Percentiles rank a stretch among this genome's conserved stretches.
phyloP scores from a whole-genome alignment of 1,139 yeast species.

The Candida tunisiensis region DNA sequence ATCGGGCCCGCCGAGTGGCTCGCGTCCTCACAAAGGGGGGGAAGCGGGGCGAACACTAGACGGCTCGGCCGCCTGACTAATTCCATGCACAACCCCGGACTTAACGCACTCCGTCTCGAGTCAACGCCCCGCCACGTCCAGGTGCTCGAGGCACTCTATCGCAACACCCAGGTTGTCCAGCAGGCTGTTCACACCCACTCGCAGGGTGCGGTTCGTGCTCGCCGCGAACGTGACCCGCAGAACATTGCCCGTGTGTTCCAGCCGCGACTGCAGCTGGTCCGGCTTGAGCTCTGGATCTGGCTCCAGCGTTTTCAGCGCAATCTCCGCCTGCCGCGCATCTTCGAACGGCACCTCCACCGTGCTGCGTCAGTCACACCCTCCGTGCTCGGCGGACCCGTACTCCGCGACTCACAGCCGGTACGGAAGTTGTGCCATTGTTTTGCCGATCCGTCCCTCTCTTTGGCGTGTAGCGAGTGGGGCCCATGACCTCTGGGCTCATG shows the following conservation, averaged over 20 bases:
- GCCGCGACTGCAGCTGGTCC: slow-evolving; percentile 17
- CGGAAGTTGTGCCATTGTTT: background rate
- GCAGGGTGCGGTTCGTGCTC: slow-evolving; percentile 40
- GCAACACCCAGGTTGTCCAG: slow-evolving; percentile 49
- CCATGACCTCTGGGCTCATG: background rate
- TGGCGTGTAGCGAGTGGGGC: background rate
- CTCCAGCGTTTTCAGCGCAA: slow-evolving; percentile 39
- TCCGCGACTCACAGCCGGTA: slow-evolving; percentile 3
- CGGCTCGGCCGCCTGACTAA: too few species aligned
- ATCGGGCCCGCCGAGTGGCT: too few species aligned
- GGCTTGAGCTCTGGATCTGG: slow-evolving; percentile 74
- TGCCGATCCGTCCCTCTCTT: background rate
- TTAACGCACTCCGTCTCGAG: background rate
- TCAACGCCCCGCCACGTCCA: slow-evolving; percentile 9
- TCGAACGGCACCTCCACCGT: slow-evolving; percentile 46
- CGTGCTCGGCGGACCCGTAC: background rate
- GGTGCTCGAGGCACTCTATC: slow-evolving; percentile 50
- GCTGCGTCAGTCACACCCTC: slow-evolving; percentile 11
- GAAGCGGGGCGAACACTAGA: too few species aligned
- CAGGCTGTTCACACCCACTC: slow-evolving; percentile 56
- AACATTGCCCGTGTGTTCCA: slow-evolving; percentile 9
- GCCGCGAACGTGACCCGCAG: slow-evolving; percentile 35
- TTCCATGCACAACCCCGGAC: too few species aligned
- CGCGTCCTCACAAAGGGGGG: too few species aligned
- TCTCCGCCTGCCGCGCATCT: slow-evolving; percentile 37